Evolutionary conservation across 2,329 filamentous ascomycete genomes (phyloP).

Genomic region (Pleurostoma richardsiae): DNA sequence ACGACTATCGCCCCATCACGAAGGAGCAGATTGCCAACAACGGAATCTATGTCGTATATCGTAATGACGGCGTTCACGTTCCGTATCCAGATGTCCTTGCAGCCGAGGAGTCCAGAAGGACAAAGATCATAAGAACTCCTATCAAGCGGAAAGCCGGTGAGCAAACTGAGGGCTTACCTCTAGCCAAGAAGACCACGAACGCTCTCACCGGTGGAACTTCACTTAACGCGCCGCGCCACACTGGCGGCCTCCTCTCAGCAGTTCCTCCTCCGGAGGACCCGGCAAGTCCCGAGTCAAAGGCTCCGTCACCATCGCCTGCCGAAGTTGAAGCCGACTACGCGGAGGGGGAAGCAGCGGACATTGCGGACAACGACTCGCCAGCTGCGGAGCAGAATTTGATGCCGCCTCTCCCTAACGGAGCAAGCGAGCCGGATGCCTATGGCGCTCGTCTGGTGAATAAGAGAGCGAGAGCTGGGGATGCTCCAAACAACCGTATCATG

Average conservation of each 20-base stretch:
- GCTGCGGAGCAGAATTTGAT: conserved; percentile 5
- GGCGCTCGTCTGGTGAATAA: conserved; percentile 43
- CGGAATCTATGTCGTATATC: conserved; percentile 31
- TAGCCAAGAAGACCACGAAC: conserved; percentile 37
- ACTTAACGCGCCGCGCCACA: conserved; percentile 30
- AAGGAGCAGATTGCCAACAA: conserved; percentile 39
- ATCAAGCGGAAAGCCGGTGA: conserved; percentile 47
- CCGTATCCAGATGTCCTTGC: conserved; percentile 31
- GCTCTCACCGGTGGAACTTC: conserved; percentile 21
- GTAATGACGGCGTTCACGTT: conserved; percentile 31
- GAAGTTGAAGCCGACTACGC: conserved; percentile 11
- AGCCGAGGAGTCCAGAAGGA: conserved; percentile 25
- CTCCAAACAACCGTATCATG: conserved; percentile 47
- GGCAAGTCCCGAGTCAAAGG: conserved; percentile 7
- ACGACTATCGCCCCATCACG: conserved; percentile 37
- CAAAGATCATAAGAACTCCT: conserved; percentile 23
- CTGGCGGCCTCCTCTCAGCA: conserved; percentile 29
- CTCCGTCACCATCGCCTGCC: conserved; percentile 15
- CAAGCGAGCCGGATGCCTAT: conserved; percentile 43
- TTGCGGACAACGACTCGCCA: conserved; percentile 8
- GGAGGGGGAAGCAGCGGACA: neutral
- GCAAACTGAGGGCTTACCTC: conserved; percentile 42
- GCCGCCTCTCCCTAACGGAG: conserved; percentile 25
- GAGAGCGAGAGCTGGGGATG: conserved; percentile 27
- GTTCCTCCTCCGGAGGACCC: conserved; percentile 20